Conservation (phyloP, 176 grass and related monocot genomes). For the Hyparrhenia diplandra region DNA sequence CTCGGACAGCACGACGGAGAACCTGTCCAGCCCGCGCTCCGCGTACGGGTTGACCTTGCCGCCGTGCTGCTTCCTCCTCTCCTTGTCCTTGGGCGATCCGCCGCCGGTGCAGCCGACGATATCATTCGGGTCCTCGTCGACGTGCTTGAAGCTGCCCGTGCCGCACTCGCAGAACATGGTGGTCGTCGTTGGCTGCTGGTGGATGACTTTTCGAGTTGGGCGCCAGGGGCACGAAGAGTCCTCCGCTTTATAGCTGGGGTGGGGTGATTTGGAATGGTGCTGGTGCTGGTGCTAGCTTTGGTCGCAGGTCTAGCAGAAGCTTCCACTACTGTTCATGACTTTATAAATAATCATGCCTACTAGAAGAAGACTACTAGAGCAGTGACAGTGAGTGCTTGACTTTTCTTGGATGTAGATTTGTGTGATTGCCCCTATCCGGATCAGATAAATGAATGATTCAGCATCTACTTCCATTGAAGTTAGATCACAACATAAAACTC, state of each 20-base stretch:
- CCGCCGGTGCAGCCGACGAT: background rate
- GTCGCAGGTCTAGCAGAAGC: background rate
- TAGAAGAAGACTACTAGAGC: background rate
- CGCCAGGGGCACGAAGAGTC: background rate
- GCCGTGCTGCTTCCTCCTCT: conserved; percentile 26
- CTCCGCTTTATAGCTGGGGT: background rate
- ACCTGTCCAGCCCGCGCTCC: conserved; percentile 65
- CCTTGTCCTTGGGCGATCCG: background rate
- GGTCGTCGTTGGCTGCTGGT: background rate
- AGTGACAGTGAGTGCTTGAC: background rate
- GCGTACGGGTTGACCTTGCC: conserved; percentile 59
- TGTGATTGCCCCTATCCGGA: background rate
- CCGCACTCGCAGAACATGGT: conserved; percentile 50
- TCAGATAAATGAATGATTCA: background rate
- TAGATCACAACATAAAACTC: background rate
- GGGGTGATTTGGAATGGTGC: background rate
- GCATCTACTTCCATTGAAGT: background rate
- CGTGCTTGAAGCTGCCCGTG: conserved; percentile 47
- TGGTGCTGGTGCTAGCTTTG: too few species aligned
- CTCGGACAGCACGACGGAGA: conserved; percentile 57
- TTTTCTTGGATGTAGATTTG: background rate
- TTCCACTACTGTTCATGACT: background rate
- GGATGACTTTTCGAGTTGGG: background rate
- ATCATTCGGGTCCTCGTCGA: conserved; percentile 25
- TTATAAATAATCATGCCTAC: background rate